Evolutionary conservation across 1,284 basidiomycete species (phyloP), one percentile per base, ranked within the genome.

Genomic region (Pseudozyma hubeiensis): DNA sequence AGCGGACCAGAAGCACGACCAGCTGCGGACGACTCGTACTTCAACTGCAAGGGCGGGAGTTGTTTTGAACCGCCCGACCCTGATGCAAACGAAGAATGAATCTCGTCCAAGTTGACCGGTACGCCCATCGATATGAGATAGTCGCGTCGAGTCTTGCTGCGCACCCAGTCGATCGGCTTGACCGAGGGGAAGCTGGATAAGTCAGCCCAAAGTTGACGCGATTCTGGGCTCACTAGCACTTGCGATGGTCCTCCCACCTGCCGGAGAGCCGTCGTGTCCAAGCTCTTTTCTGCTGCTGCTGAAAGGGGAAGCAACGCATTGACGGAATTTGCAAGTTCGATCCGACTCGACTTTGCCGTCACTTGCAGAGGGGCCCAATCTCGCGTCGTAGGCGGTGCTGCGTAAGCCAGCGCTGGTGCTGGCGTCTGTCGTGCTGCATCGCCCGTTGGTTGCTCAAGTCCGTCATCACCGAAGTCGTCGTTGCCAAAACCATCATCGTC

Each of bases 101-200:
- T 69, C 59, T 83, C 81, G 51, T 83, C 81, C 10, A 83, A 66
- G 47, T 83, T 82, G 53, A 83, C 77, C 0, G 81, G 81, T 14
- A 83, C 74, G 17, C 81, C 81, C 55, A 83, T 73, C 31, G 81
- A 69, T 11, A 83, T 83, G 51, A 82, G 75, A 19, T 76, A 74
- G 39, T 78, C 74, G 5, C 81, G 74, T 11, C 81, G 67, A 11
- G 81, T 82, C 9, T 56, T 63, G 48, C 79, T 81, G 1, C 81
- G 70, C 50, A 73, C 75, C 80, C 80, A 83, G 46, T 81, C 74
- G 17, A 82, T 67, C 5, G 81, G 81, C 45, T 53, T 52, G 33
- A 76, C 63, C 1, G 70, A 53, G 1, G 80, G 78, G 16, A 74
- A 51, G 5, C 59, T 52, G 0, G 62, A 63, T 3, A 68, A 53